phyloP scores from a whole-genome alignment of 2,329 filamentous ascomycete species.

The Aspergillus sojae region DNA sequence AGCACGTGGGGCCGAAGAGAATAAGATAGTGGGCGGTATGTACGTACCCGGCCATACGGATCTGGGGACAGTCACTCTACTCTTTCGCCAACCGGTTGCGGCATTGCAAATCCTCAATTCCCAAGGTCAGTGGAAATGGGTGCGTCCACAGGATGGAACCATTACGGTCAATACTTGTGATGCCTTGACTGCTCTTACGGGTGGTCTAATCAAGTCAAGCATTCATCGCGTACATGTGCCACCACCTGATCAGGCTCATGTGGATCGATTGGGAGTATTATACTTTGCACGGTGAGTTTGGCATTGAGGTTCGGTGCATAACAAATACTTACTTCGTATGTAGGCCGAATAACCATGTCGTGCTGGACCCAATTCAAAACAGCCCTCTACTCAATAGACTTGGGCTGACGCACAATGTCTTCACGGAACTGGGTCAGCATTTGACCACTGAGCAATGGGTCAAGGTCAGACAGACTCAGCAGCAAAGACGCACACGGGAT shows the following conservation, averaged over 20 bases:
- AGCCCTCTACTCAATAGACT: constrained; percentile 42
- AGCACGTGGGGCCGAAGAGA: constrained; percentile 53
- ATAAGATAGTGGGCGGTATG: constrained; percentile 47
- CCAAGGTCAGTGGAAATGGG: constrained; percentile 54
- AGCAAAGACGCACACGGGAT: constrained; percentile 41
- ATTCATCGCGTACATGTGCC: constrained; percentile 55
- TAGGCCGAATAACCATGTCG: constrained; percentile 47
- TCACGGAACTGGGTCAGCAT: constrained; percentile 45
- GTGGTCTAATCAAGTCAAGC: constrained; percentile 53
- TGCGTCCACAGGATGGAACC: constrained; percentile 52
- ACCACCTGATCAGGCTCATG: constrained; percentile 50
- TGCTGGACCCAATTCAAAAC: constrained; percentile 41
- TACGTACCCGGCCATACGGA: constrained; percentile 59
- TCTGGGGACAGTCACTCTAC: constrained; percentile 57
- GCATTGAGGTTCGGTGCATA: accelerated
- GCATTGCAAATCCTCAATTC: constrained; percentile 59
- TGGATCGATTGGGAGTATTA: constrained; percentile 48
- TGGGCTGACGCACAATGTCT: constrained; percentile 41
- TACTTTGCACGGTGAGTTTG: constrained; percentile 49
- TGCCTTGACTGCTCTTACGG: constrained; percentile 52
- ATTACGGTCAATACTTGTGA: constrained; percentile 58
- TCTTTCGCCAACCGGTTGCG: constrained; percentile 62
- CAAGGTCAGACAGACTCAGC: constrained; percentile 44
- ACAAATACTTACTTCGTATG: not conserved
- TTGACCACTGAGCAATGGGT: constrained; percentile 47